phyloP scores from a whole-genome alignment of 768 basidiomycete genomes.

The Calocybe cyanea region DNA sequence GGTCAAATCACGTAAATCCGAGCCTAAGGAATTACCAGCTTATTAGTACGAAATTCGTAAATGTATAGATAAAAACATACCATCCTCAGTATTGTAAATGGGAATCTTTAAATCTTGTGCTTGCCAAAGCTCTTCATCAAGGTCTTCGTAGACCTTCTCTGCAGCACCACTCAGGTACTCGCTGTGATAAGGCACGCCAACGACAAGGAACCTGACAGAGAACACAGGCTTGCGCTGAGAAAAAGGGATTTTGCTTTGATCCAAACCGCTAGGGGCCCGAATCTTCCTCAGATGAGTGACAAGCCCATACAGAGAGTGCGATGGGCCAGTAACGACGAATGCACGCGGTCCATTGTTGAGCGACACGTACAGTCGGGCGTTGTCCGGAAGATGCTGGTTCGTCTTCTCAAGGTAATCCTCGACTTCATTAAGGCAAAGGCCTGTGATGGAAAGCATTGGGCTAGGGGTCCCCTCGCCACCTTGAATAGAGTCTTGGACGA shows the following conservation, averaged over 20 bases:
- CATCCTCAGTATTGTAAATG: constrained; percentile 91
- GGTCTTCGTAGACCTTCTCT: constrained; percentile 74
- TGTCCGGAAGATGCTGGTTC: constrained; percentile 77
- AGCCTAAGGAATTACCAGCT: constrained; percentile 42
- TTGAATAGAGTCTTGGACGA: constrained; percentile 84
- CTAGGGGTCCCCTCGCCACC: constrained; percentile 91
- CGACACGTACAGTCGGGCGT: constrained; percentile 81
- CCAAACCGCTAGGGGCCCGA: constrained; percentile 79
- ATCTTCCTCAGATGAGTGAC: constrained; percentile 89
- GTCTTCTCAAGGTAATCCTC: constrained; percentile 82
- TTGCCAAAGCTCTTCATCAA: constrained; percentile 77
- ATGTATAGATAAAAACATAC: constrained; percentile 44
- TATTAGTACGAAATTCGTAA: too few relatives aligned
- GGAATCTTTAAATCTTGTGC: constrained; percentile 69
- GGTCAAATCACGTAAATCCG: constrained; percentile 70
- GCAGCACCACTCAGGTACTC: constrained; percentile 72
- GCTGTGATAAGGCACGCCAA: constrained; percentile 96
- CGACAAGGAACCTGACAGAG: constrained; percentile 88
- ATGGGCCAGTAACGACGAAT: constrained; percentile 90
- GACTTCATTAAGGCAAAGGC: constrained; percentile 71
- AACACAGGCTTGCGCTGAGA: constrained; percentile 95
- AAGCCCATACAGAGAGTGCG: constrained; percentile 89
- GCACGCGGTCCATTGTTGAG: constrained; percentile 89
- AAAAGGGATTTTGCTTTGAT: constrained; percentile 92
- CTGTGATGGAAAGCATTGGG: constrained; percentile 91